Conservation (phyloP, 331 rosid species). For the Malus hybrid region DNA sequence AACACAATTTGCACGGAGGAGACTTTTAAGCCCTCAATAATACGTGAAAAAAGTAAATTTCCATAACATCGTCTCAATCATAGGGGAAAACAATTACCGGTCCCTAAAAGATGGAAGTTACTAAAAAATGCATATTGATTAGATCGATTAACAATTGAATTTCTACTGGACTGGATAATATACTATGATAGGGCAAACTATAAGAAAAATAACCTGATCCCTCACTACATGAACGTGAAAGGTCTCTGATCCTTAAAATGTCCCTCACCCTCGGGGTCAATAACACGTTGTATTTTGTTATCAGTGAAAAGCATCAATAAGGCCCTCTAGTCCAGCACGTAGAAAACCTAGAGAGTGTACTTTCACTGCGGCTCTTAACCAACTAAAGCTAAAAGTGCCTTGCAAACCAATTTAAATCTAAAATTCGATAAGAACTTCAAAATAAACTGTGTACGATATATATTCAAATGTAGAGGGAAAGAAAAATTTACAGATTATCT, state of each 20-base stretch:
- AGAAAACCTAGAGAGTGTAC: neutral
- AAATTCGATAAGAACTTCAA: neutral
- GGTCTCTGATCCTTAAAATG: neutral
- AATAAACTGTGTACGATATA: too few relatives aligned
- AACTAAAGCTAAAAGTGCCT: neutral
- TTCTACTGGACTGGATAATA: neutral
- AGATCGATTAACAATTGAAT: neutral
- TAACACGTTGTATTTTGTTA: too few relatives aligned
- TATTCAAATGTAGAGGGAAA: neutral
- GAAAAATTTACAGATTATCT: slow-evolving; percentile 40
- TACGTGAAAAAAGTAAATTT: too few relatives aligned
- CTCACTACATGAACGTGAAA: neutral
- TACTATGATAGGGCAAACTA: neutral
- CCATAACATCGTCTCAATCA: too few relatives aligned
- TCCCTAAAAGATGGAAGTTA: neutral
- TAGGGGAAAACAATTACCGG: neutral
- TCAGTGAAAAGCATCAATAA: too few relatives aligned
- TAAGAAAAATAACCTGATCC: neutral
- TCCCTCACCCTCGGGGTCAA: neutral
- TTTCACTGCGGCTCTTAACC: neutral
- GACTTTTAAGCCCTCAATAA: too few relatives aligned
- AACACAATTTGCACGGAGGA: too few relatives aligned
- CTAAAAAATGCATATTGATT: neutral
- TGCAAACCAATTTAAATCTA: neutral
- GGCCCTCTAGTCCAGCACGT: neutral